Evolutionary conservation across 106 monocot genomes (phyloP), one percentile per base, ranked within the genome.

Genomic region (Dactylorhiza incarnata): DNA sequence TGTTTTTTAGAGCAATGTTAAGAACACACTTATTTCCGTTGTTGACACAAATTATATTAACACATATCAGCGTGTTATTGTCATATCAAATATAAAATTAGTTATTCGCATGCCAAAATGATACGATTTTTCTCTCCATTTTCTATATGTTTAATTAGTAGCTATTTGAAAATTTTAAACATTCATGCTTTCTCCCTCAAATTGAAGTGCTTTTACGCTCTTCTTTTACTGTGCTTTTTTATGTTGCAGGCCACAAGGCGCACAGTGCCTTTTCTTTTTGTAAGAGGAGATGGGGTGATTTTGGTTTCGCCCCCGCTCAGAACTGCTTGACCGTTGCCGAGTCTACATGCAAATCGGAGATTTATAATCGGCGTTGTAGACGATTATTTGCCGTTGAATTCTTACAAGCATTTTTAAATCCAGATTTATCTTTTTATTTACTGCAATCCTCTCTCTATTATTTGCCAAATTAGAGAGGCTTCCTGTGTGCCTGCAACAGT

Each of bases 281-380:
- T 92, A 5, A 78, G 92, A 89, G 92, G 89, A 77, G 89, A 92
- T 67, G 92, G 92, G 45, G 92, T 92, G 4, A 92, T 92, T 73
- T 69, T 92, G 74, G 92, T 92, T 81, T 92, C 92, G 79, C 92
- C 92, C 17, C 92, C 92, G 6, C 83, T 92, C 37, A 80, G 92
- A 65, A 89, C 89, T 37, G 83, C 83, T 67, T 91, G 82, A 88
- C 46, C 49, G 45, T 37, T 68, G 11, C 23, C 3, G 26, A 65
- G 12, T 26, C 20, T 23, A 19, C 45, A 69, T 69, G 69, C 15
- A 69, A 45, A 68, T 45, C 68, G 16, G 6, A 46, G 45, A 16
- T 43, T 17, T 3, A 69, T 7, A 6, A 10, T 11, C 65, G 29
- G 0, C 2, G 51, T 52, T 10, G 51, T 52, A 52, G 51, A 52